These are phyloP conservation scores for Fusarium setosum DNA, from an alignment of 2,329 filamentous ascomycete species.

Conservation along the genomic window DNA sequence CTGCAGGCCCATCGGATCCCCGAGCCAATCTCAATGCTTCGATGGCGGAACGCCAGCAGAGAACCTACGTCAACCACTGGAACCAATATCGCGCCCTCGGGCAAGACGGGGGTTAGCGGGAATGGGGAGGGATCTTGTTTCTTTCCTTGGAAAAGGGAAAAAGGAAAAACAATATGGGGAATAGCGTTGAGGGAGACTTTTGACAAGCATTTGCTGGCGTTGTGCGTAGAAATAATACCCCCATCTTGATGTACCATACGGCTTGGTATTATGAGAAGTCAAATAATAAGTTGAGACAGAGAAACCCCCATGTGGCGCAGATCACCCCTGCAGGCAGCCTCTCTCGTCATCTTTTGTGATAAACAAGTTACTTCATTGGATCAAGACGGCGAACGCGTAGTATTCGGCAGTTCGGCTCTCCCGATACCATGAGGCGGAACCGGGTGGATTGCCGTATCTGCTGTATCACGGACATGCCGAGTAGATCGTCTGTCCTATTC, in stretches of 20 bases:
- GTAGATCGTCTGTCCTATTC: conserved; percentile 18
- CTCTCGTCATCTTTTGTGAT: conserved; percentile 22
- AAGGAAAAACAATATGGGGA: too few species aligned
- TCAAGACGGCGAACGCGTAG: background rate
- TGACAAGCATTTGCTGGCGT: conserved; percentile 40
- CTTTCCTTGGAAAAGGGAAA: background rate
- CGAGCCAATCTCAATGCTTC: conserved; percentile 50
- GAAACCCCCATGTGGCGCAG: conserved; percentile 25
- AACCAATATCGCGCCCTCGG: conserved; percentile 46
- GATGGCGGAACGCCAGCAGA: conserved; percentile 41
- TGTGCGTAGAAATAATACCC: conserved; percentile 36
- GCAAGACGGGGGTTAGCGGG: conserved; percentile 1
- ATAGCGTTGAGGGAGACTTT: conserved; percentile 1
- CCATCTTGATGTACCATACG: conserved; percentile 35
- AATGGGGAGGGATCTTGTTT: conserved; percentile 2
- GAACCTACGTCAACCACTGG: conserved; percentile 52
- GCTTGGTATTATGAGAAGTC: conserved; percentile 27
- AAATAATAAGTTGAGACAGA: conserved; percentile 34
- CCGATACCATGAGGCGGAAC: conserved; percentile 15
- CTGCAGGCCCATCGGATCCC: conserved; percentile 42
- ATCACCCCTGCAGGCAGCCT: conserved; percentile 30
- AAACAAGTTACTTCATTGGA: conserved; percentile 18
- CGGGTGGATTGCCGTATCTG: conserved; percentile 20
- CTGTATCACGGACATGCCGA: conserved; percentile 7
- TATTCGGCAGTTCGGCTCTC: conserved; percentile 20